Base-by-base conservation (phyloP, 2,329 filamentous ascomycete species). In the Xylogone sp. region DNA sequence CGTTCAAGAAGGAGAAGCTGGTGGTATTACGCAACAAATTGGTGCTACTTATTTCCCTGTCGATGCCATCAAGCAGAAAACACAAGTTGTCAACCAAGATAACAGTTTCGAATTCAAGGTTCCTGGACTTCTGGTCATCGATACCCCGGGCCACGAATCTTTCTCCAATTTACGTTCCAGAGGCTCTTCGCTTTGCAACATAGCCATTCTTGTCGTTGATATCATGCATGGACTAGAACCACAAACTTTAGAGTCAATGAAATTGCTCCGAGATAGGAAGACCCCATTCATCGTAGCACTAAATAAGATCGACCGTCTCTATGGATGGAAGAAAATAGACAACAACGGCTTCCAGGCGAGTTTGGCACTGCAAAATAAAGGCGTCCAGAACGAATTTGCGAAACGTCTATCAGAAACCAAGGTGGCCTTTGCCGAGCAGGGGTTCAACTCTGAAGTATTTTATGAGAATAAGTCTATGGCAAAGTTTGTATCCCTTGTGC, bases 261-360 rank as follows among this genome's bases (percentile, higher is more conserved):
- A 85, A 61, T 76, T 99, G 58, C 83, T 99, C 48, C 84, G 93
- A 66, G 93, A 97, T 64, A 83, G 90, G 64, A 95, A 94, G 74
- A 99, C 94, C 20, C 94, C 94, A 4, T 99, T 99, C 76, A 96
- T 99, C 61, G 95, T 99, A 42, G 95, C 95, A 1, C 79, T 99
- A 67, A 99, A 99, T 86, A 99, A 99, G 79, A 97, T 99, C 61
- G 94, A 99, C 83, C 91, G 94, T 82, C 84, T 99, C 16, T 99
- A 97, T 69, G 91, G 90, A 68, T 99, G 95, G 94, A 96, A 96
- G 79, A 91, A 93, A 76, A 90, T 97, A 55, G 91, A 94, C 65
- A 96, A 99, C 82, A 99, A 99, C 68, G 94, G 94, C 53, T 97
- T 99, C 82, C 85, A 90, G 65, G 93, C 97, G 70, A 93, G 87